phyloP scores from a whole-genome alignment of 768 basidiomycete species.

The Rhodocollybia butyracea region DNA sequence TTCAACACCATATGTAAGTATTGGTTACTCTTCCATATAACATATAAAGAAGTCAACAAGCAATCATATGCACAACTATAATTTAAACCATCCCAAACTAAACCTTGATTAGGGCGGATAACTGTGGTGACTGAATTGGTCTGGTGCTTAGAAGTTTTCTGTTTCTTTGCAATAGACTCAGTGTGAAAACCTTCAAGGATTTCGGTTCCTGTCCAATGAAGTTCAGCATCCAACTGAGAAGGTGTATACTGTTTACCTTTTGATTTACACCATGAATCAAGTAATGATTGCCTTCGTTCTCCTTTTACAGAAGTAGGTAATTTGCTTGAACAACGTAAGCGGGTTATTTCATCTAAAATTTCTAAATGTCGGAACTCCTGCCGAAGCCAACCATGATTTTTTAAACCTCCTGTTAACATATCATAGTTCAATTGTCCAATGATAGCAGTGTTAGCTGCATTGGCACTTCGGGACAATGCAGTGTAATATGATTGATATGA shows the following conservation, averaged over 20 bases:
- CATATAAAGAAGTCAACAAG: background rate
- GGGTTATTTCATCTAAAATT: background rate
- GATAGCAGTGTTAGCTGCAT: slow-evolving; percentile 27
- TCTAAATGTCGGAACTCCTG: background rate
- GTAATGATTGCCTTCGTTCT: background rate
- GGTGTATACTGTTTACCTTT: background rate
- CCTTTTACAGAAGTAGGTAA: background rate
- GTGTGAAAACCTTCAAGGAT: no score
- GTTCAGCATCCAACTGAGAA: background rate
- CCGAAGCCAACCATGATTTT: background rate
- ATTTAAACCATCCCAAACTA: background rate
- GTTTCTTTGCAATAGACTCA: no score
- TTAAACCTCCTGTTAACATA: slow-evolving; percentile 21
- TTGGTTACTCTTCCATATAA: background rate
- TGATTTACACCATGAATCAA: background rate
- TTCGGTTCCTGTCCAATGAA: background rate
- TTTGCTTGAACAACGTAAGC: background rate
- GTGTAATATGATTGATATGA: slow-evolving; percentile 26
- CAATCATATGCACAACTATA: background rate
- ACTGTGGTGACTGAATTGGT: no score
- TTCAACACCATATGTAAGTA: background rate
- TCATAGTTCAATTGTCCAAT: slow-evolving; percentile 20
- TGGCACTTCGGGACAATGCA: slow-evolving; percentile 24
- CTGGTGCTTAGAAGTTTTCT: no score
- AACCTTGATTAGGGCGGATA: background rate